phyloP scores from a whole-genome alignment of 805 yeast genomes.

The Candida orba region DNA sequence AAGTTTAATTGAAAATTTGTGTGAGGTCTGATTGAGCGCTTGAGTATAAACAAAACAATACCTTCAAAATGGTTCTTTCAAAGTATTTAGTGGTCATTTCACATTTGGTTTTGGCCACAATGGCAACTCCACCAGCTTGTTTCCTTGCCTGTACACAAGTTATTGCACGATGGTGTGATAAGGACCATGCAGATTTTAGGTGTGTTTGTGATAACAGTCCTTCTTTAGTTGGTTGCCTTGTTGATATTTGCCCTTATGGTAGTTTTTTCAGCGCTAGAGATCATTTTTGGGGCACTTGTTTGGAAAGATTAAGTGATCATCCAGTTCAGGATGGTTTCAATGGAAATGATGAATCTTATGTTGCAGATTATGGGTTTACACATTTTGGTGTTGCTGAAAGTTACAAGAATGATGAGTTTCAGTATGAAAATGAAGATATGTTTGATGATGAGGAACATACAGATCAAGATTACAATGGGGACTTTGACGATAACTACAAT shows the following conservation, averaged over 20 bases:
- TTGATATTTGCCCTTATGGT: constrained; percentile 39
- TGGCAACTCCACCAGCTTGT: constrained; percentile 46
- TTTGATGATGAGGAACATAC: constrained; percentile 8
- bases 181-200: constrained; percentile 28
- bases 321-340: neutral
- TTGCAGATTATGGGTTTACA: constrained; percentile 1
- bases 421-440: constrained; percentile 7
- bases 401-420: constrained; percentile 1
- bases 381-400: constrained; percentile 7
- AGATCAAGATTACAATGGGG: constrained; percentile 14
- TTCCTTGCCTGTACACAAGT: constrained; percentile 36
- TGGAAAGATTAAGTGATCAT: constrained; percentile 17
- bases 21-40: no score
- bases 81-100: neutral
- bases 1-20: no score
- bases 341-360: neutral
- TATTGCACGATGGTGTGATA: constrained; percentile 29
- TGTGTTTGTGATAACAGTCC: constrained; percentile 35
- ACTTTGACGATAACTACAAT: constrained; percentile 20
- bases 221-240: constrained; percentile 36
- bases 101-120: neutral
- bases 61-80: neutral
- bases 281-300: constrained; percentile 42
- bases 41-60: neutral
- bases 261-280: constrained; percentile 37